These are phyloP conservation scores for Coriolopsis trogii DNA, from an alignment of 1,284 basidiomycete species.

Conservation along the genomic window DNA sequence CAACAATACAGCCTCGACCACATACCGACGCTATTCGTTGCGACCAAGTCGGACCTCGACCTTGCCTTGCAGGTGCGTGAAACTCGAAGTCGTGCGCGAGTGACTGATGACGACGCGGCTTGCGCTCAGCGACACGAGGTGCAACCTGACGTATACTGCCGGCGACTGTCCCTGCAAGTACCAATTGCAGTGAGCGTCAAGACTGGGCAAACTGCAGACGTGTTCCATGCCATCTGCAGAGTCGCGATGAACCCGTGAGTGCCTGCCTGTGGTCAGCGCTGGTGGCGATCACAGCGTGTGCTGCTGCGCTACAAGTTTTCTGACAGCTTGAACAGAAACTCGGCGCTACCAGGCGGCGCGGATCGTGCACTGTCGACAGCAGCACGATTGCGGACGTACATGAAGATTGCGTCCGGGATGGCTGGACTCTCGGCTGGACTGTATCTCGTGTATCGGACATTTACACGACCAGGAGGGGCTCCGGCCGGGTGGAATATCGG, in stretches of 20 bases:
- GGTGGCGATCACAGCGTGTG: constrained; percentile 20
- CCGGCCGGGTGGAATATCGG: constrained; percentile 52
- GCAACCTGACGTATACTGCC: constrained; percentile 96
- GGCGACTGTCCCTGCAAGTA: constrained; percentile 82
- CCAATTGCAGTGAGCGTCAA: constrained; percentile 92
- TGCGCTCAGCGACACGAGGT: constrained; percentile 86
- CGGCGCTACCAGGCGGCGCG: constrained; percentile 76
- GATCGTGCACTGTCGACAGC: constrained; percentile 74
- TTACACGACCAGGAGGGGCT: constrained; percentile 59
- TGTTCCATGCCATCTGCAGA: constrained; percentile 84
- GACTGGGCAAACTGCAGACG: constrained; percentile 84
- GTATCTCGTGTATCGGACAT: constrained; percentile 68
- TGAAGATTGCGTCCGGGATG: constrained; percentile 68
- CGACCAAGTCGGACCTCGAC: constrained; percentile 97
- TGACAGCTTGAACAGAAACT: constrained; percentile 45
- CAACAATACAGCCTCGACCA: constrained; percentile 97
- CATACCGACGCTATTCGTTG: constrained; percentile 96
- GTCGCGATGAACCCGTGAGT: constrained; percentile 84
- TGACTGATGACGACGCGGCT: constrained; percentile 21
- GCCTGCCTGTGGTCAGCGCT: constrained; percentile 18
- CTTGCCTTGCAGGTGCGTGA: constrained; percentile 87
- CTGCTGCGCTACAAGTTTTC: constrained; percentile 11
- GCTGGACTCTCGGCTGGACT: constrained; percentile 72
- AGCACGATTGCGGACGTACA: constrained; percentile 66
- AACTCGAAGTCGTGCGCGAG: no score